These are phyloP conservation scores for Ambrosiella xylebori DNA, from an alignment of 2,329 filamentous ascomycete genomes.

Conservation along the genomic window DNA sequence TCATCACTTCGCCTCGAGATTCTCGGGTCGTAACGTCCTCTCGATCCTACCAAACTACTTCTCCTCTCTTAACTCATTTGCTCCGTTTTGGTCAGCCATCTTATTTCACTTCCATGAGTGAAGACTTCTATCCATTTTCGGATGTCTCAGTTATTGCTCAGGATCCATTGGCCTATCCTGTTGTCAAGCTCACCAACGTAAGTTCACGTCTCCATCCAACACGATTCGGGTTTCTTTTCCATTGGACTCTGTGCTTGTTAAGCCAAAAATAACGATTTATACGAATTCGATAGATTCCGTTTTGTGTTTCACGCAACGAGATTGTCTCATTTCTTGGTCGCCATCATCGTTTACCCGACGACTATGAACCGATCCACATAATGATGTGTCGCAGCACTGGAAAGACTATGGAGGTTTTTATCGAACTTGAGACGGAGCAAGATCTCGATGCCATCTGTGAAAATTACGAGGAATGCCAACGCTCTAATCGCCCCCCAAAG, in stretches of 20 bases:
- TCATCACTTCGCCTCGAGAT: neutral
- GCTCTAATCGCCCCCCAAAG: constrained; percentile 26
- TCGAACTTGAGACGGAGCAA: constrained; percentile 36
- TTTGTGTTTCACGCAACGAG: constrained; percentile 34
- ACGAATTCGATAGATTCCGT: constrained; percentile 32
- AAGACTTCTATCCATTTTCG: constrained; percentile 29
- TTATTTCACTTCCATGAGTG: constrained; percentile 21
- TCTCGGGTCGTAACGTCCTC: neutral
- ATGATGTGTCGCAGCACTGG: constrained; percentile 46
- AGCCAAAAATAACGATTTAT: neutral
- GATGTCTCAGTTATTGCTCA: constrained; percentile 21
- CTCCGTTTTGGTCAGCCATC: constrained; percentile 19
- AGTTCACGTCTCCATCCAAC: constrained; percentile 16
- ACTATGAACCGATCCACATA: constrained; percentile 40
- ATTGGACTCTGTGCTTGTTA: neutral
- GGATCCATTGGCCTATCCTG: constrained; percentile 22
- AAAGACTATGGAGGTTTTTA: constrained; percentile 45
- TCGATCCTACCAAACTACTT: neutral
- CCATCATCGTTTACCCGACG: constrained; percentile 36
- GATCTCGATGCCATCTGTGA: constrained; percentile 38
- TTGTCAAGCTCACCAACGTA: constrained; percentile 35
- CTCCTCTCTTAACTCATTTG: constrained; percentile 3
- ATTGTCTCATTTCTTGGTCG: constrained; percentile 42
- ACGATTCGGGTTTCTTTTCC: neutral
- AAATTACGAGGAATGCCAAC: constrained; percentile 23